These are phyloP conservation scores for Xanthoconium purpureum DNA, from an alignment of 768 basidiomycete genomes.

Conservation along the genomic window DNA sequence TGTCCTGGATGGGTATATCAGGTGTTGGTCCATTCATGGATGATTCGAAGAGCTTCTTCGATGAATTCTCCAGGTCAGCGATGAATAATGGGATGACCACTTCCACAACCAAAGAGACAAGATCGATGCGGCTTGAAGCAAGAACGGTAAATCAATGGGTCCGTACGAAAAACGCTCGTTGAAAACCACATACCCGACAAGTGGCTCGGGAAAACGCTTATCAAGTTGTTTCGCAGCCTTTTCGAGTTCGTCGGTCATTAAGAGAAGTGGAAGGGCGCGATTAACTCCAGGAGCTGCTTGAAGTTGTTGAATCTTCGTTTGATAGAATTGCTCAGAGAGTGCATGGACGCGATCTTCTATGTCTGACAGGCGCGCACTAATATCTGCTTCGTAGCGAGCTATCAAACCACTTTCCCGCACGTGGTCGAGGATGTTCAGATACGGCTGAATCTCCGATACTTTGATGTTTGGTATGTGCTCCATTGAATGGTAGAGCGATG, in stretches of 20 bases:
- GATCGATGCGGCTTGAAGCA: conserved; percentile 58
- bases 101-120: conserved; percentile 74
- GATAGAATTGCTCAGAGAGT: conserved; percentile 61
- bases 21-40: conserved; percentile 86
- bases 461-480: conserved; percentile 74
- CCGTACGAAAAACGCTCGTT: not conserved
- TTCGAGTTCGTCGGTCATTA: conserved; percentile 88
- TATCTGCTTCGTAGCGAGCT: conserved; percentile 71
- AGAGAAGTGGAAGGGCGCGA: conserved; percentile 72
- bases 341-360: conserved; percentile 62
- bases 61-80: conserved; percentile 62
- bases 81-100: conserved; percentile 64
- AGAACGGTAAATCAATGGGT: not conserved
- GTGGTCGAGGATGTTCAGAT: conserved; percentile 64
- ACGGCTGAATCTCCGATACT: conserved; percentile 62
- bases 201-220: conserved; percentile 80
- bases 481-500: conserved; percentile 79
- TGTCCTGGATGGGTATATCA: conserved; percentile 84
- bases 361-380: conserved; percentile 62
- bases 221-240: conserved; percentile 79
- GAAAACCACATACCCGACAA: conserved; percentile 61
- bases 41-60: conserved; percentile 74
- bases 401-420: conserved; percentile 69
- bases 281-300: conserved; percentile 74
- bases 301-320: conserved; percentile 58